A percentile compares a stretch with the other conserved stretches of the same genome.
Evolutionary conservation across 2,329 filamentous ascomycete genomes (phyloP).

Genomic region (Fusarium albidum): DNA sequence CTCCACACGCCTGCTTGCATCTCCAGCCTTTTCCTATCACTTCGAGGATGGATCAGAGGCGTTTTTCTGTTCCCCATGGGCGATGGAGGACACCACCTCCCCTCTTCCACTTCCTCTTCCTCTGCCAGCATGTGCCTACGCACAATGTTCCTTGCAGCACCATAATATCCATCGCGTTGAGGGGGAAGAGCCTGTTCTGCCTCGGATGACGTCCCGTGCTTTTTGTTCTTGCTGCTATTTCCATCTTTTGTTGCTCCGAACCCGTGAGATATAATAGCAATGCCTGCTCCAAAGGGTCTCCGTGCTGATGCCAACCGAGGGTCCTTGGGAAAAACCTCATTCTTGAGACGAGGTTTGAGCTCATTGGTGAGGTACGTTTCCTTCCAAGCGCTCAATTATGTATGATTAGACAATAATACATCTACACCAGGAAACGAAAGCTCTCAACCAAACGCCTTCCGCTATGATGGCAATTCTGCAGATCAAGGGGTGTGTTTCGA

Average conservation of each 20-base stretch:
- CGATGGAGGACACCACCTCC: neutral
- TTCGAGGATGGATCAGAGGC: conserved; percentile 16
- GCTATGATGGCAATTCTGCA: conserved; percentile 58
- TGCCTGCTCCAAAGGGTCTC: conserved; percentile 39
- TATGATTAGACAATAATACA: conserved; percentile 62
- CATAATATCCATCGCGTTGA: conserved; percentile 23
- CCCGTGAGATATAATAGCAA: conserved; percentile 44
- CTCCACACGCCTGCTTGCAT: conserved; percentile 11
- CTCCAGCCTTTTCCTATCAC: conserved; percentile 19
- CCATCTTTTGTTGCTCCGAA: conserved; percentile 43
- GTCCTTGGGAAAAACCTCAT: conserved; percentile 33
- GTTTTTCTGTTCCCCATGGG: conserved; percentile 1
- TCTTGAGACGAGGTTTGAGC: conserved; percentile 35
- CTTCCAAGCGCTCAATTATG: conserved; percentile 48
- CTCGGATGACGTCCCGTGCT: conserved; percentile 33
- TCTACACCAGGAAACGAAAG: conserved; percentile 59
- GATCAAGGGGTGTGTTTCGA: conserved; percentile 46
- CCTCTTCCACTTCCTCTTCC: too few relatives aligned
- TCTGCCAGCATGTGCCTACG: conserved; percentile 22
- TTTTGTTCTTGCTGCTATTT: conserved; percentile 35
- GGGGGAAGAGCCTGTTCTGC: conserved; percentile 36
- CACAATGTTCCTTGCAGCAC: conserved; percentile 26
- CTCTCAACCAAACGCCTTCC: conserved; percentile 63
- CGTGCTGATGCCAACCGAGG: conserved; percentile 24
- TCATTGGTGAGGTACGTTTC: conserved; percentile 33